phyloP scores from a whole-genome alignment of 164 flowering plant genomes.

The Chimonanthus salicifolius region DNA sequence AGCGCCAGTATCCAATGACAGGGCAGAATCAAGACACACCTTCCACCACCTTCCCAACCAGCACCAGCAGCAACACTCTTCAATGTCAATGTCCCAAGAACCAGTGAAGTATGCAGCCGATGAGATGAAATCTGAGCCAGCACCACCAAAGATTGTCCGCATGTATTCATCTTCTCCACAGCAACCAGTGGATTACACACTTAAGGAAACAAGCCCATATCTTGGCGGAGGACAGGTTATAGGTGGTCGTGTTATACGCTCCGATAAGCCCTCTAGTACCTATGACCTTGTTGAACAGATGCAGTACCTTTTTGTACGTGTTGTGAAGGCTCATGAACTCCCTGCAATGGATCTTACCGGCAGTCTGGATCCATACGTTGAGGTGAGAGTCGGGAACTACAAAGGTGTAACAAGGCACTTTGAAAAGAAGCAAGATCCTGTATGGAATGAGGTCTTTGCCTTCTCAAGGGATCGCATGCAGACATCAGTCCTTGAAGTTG shows the following conservation, averaged over 20 bases:
- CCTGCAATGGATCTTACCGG: constrained; percentile 65
- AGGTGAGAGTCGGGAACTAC: constrained; percentile 81
- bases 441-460: constrained; percentile 84
- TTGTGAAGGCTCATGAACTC: constrained; percentile 85
- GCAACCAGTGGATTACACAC: constrained; percentile 71
- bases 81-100: constrained; percentile 20
- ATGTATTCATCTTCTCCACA: constrained; percentile 44
- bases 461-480: constrained; percentile 78
- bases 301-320: constrained; percentile 82
- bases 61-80: constrained; percentile 24
- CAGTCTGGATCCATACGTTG: constrained; percentile 85
- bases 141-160: constrained; percentile 58
- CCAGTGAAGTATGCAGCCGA: constrained; percentile 31
- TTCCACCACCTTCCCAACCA: constrained; percentile 67
- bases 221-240: constrained; percentile 91
- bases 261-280: constrained; percentile 62
- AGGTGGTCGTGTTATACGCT: constrained; percentile 71
- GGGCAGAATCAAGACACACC: constrained; percentile 44
- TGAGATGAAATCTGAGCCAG: constrained; percentile 55
- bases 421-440: constrained; percentile 70
- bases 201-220: constrained; percentile 86
- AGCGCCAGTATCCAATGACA: constrained; percentile 15
- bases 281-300: constrained; percentile 89
- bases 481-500: constrained; percentile 68
- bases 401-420: constrained; percentile 70